Conservation (phyloP, 1,284 basidiomycete species). For the Wolfiporia cocos region DNA sequence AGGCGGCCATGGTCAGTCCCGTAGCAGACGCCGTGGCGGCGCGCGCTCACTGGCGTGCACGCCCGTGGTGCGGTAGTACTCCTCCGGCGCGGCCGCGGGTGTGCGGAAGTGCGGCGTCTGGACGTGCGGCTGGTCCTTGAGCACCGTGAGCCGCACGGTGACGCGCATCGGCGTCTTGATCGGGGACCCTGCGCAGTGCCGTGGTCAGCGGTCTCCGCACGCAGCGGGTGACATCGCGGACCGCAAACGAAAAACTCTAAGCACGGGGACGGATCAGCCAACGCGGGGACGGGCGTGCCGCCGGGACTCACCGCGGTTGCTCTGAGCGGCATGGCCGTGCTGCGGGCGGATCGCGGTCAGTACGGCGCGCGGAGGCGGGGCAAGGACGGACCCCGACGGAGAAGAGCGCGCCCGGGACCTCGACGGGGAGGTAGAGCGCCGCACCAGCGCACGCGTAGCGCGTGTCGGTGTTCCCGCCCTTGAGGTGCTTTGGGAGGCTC, state of each 20-base stretch:
- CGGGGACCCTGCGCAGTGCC: constrained; percentile 41
- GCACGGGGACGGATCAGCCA: background rate
- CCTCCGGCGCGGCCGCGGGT: constrained; percentile 24
- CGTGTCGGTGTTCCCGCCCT: constrained; percentile 58
- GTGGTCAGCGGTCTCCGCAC: background rate
- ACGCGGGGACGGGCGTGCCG: no score
- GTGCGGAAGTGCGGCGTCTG: constrained; percentile 51
- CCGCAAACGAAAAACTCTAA: constrained; percentile 1
- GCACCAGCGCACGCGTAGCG: constrained; percentile 46
- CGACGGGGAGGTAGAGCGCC: constrained; percentile 49
- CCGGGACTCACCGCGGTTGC: constrained; percentile 56
- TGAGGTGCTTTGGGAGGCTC: constrained; percentile 56
- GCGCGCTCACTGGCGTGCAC: constrained; percentile 35
- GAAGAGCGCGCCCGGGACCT: constrained; percentile 53
- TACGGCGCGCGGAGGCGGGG: background rate
- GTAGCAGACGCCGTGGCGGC: no score
- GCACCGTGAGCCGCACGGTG: constrained; percentile 46
- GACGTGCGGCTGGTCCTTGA: constrained; percentile 50
- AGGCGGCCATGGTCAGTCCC: background rate
- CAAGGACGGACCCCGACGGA: constrained; percentile 45
- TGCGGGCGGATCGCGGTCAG: constrained; percentile 14
- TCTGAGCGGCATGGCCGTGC: constrained; percentile 63
- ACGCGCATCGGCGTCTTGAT: constrained; percentile 58
- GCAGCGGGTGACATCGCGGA: background rate
- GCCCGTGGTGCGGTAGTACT: constrained; percentile 55